phyloP scores from a whole-genome alignment of 345 rosid species.

The Draba incana region DNA sequence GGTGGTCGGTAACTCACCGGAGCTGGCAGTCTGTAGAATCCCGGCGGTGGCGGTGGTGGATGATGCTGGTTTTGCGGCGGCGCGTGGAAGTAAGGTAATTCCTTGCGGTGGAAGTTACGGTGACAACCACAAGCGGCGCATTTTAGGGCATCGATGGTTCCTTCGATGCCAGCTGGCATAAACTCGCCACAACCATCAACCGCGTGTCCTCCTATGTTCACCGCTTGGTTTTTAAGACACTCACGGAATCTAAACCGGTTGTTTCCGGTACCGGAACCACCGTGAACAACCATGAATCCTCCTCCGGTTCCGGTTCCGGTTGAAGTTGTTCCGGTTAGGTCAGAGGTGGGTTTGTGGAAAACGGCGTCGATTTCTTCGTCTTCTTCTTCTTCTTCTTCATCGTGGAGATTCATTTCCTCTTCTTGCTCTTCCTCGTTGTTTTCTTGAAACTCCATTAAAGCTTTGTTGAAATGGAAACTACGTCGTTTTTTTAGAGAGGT shows the following conservation, averaged over 20 bases:
- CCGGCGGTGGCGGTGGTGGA: constrained; percentile 41
- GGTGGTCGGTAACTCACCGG: constrained; percentile 51
- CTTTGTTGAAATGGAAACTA: constrained; percentile 10
- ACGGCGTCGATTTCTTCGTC: constrained; percentile 29
- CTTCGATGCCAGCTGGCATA: constrained; percentile 74
- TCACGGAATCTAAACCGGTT: constrained; percentile 58
- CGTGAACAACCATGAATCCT: constrained; percentile 46
- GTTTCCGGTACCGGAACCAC: constrained; percentile 10
- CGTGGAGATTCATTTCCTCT: constrained; percentile 56
- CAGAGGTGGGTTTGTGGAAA: constrained; percentile 28
- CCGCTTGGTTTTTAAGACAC: constrained; percentile 85
- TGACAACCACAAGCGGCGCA: constrained; percentile 88
- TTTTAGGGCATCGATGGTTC: constrained; percentile 75
- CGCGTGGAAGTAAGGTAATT: constrained; percentile 45
- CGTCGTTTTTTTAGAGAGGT: constrained; percentile 39
- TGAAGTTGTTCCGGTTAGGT: constrained; percentile 32
- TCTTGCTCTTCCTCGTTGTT: constrained; percentile 70
- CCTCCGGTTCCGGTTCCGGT: constrained; percentile 14
- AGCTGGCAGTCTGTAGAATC: constrained; percentile 61
- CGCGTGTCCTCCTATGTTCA: constrained; percentile 78
- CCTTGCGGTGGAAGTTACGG: constrained; percentile 86
- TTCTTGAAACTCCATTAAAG: constrained; percentile 36
- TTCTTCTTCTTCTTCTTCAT: constrained; percentile 46
- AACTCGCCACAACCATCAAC: constrained; percentile 85
- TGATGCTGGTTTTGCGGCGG: constrained; percentile 36